Evolutionary conservation across 148 eudicot genomes (phyloP).

Genomic region (Cornus florida): DNA sequence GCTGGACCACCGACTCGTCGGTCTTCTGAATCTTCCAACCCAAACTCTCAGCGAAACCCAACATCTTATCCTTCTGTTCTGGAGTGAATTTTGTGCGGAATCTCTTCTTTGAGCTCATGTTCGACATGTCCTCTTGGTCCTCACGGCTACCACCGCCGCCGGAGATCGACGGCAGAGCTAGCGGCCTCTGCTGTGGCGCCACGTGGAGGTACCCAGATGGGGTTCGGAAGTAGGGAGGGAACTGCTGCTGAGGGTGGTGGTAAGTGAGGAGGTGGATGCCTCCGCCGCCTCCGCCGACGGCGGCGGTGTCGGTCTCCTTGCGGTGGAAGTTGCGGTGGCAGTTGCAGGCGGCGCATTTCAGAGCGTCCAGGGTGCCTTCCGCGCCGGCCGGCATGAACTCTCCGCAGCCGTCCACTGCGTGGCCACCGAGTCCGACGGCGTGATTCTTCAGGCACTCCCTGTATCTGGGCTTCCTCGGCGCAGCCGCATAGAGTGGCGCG

Average conservation of each 20-base stretch:
- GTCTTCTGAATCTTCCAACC: conserved; percentile 82
- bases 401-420: conserved; percentile 88
- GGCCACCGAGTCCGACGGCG: conserved; percentile 75
- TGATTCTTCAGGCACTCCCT: conserved; percentile 83
- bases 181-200: conserved; percentile 30
- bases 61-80: conserved; percentile 86
- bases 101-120: conserved; percentile 45
- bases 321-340: conserved; percentile 99
- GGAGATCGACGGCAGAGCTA: conserved; percentile 53
- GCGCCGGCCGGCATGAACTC: conserved; percentile 81
- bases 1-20: conserved; percentile 52
- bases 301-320: conserved; percentile 37
- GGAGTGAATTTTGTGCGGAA: conserved; percentile 62
- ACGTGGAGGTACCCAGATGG: conserved; percentile 52
- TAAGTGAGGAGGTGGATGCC: conserved; percentile 20
- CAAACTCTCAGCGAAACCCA: conserved; percentile 56
- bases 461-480: conserved; percentile 36
- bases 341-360: conserved; percentile 89
- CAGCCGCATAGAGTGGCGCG: conserved; percentile 11
- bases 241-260: conserved; percentile 36
- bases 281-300: not conserved
- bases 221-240: conserved; percentile 41
- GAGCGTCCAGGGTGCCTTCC: conserved; percentile 65
- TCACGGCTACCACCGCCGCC: conserved; percentile 29
- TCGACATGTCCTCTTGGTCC: conserved; percentile 39